Percentiles rank a stretch among this genome's conserved stretches.
Conservation (phyloP, 805 yeast genomes). For the Barnettozyma sucrosica region DNA sequence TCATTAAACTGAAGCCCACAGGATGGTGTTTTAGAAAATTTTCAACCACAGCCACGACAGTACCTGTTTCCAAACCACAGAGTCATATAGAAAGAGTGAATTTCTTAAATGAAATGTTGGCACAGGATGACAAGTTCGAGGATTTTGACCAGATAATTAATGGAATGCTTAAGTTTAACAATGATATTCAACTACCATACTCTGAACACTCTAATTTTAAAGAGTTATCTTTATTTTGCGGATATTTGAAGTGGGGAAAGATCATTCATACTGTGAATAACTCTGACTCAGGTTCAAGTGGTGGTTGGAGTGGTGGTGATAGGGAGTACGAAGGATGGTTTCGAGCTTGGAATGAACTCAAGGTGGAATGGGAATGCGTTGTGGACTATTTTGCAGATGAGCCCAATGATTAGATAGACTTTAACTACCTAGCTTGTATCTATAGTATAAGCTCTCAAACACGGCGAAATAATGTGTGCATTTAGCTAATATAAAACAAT, state of each 20-base stretch:
- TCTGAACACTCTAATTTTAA: constrained; percentile 90
- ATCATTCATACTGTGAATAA: constrained; percentile 78
- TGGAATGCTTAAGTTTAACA: constrained; percentile 29
- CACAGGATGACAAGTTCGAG: constrained; percentile 1
- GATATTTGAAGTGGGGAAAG: constrained; percentile 40
- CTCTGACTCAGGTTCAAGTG: not conserved
- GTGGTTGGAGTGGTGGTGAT: constrained; percentile 2
- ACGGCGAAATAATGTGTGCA: not conserved
- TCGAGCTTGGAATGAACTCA: constrained; percentile 13
- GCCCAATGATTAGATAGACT: not conserved
- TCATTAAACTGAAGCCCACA: constrained; percentile 78
- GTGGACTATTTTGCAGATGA: constrained; percentile 8
- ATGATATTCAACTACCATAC: constrained; percentile 53
- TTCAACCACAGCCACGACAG: constrained; percentile 1
- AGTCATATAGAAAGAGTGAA: not conserved
- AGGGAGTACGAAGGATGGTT: constrained; percentile 16
- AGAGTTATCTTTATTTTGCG: constrained; percentile 66
- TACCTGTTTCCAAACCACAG: not conserved
- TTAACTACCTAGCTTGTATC: not conserved
- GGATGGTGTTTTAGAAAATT: constrained; percentile 71
- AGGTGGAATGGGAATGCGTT: constrained; percentile 5
- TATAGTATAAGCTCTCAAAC: not conserved
- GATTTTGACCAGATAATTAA: constrained; percentile 3
- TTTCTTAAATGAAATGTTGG: constrained; percentile 1
- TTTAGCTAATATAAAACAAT: not conserved